Evolutionary conservation across 768 basidiomycete genomes (phyloP).

Genomic region (Multifurca ochricompacta): DNA sequence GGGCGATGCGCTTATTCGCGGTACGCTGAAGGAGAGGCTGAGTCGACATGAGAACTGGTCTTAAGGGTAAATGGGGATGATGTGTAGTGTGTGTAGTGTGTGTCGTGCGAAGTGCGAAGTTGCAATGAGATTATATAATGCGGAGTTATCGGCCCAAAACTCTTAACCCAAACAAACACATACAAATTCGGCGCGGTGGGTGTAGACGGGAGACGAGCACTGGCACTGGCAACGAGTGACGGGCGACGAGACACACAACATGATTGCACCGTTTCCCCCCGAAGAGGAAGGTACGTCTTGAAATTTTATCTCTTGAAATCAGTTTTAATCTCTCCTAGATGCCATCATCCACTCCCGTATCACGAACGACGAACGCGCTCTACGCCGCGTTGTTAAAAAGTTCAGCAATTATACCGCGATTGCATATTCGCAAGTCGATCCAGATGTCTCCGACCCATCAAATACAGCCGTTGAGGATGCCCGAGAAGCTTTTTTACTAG

Average conservation of each 20-base stretch:
- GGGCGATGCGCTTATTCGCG: slow-evolving; percentile 87
- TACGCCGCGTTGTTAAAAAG: slow-evolving; percentile 73
- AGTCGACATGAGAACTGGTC: slow-evolving; percentile 74
- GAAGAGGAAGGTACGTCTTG: slow-evolving; percentile 54
- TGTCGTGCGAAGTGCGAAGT: neutral
- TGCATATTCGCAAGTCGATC: slow-evolving; percentile 41
- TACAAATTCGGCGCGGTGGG: too few relatives aligned
- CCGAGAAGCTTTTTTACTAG: slow-evolving; percentile 69
- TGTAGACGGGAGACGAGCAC: too few relatives aligned
- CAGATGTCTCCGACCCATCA: slow-evolving; percentile 24
- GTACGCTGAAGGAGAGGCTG: slow-evolving; percentile 96
- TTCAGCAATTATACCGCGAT: slow-evolving; percentile 66
- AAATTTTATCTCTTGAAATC: neutral
- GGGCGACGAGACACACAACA: too few relatives aligned
- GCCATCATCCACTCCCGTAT: slow-evolving; percentile 74
- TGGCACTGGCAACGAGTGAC: too few relatives aligned
- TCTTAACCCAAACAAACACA: too few relatives aligned
- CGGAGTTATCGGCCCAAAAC: too few relatives aligned
- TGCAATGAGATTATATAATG: neutral
- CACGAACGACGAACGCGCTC: slow-evolving; percentile 71
- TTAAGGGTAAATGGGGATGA: neutral
- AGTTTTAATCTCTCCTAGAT: slow-evolving; percentile 38
- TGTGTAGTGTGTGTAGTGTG: neutral
- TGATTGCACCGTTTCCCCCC: slow-evolving; percentile 42
- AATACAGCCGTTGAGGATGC: slow-evolving; percentile 52